Percentiles rank a stretch among this genome's conserved stretches.
These are phyloP conservation scores for Naematelia encephala DNA, from an alignment of 768 basidiomycete species.

Conservation along the genomic window DNA sequence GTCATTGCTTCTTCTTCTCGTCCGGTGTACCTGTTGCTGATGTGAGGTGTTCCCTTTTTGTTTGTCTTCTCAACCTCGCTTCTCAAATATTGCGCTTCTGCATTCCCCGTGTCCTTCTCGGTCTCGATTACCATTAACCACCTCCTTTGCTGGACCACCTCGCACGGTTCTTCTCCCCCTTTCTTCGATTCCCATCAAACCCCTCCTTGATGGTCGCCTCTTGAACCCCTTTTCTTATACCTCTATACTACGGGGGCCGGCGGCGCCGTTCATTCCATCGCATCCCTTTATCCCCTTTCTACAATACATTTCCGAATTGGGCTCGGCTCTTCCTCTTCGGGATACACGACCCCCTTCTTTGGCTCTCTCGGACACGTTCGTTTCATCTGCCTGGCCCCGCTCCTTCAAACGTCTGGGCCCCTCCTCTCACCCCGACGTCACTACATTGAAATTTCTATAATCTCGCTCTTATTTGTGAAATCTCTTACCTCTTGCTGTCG, in stretches of 20 bases:
- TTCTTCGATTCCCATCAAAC: neutral
- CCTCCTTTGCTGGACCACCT: neutral
- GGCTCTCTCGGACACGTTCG: neutral
- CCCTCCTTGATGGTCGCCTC: neutral
- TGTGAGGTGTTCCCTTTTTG: neutral
- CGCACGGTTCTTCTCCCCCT: slow-evolving; percentile 5
- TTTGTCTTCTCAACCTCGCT: neutral
- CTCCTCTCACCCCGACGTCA: neutral
- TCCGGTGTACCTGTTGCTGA: neutral
- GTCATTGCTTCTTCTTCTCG: neutral
- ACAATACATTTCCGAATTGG: too few relatives aligned
- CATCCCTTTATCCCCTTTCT: slow-evolving; percentile 7
- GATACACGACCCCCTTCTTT: neutral
- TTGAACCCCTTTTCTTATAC: neutral
- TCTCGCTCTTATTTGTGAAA: neutral
- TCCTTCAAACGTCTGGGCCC: neutral
- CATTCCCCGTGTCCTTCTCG: neutral
- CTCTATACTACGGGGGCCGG: neutral
- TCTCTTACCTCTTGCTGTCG: neutral
- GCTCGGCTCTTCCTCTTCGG: neutral
- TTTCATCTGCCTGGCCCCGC: neutral
- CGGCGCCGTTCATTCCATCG: neutral
- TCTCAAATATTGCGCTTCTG: neutral
- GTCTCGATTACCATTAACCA: neutral
- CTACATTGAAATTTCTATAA: neutral